Percentiles rank a stretch among this genome's conserved stretches.
Conservation (phyloP, 2,329 filamentous ascomycete genomes). For the Cadophora sp. region DNA sequence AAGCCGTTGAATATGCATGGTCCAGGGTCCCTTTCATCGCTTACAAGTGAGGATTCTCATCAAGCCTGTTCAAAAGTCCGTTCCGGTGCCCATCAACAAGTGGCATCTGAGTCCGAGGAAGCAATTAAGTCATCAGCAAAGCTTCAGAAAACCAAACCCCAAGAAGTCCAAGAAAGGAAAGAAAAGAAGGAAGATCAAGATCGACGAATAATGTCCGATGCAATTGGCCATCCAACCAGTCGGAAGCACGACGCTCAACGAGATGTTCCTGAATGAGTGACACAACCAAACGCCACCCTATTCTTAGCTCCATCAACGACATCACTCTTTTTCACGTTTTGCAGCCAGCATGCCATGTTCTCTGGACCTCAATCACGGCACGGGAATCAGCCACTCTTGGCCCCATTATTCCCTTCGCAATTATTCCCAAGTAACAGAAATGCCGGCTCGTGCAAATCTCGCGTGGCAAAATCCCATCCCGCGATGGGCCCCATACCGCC, state of each 20-base stretch:
- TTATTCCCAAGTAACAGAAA: background rate
- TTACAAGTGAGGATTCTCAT: background rate
- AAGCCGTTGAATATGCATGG: background rate
- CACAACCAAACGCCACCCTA: background rate
- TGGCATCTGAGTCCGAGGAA: background rate
- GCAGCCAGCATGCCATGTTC: background rate
- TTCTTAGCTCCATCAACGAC: background rate
- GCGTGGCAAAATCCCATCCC: conserved; percentile 15
- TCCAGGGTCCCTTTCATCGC: background rate
- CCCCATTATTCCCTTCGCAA: background rate
- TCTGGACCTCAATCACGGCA: background rate
- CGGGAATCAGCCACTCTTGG: background rate
- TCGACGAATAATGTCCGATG: conserved; percentile 4
- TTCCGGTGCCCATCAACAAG: background rate
- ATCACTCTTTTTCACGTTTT: background rate
- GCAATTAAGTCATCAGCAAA: background rate
- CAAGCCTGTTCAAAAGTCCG: background rate
- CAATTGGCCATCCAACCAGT: background rate
- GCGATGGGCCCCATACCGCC: background rate
- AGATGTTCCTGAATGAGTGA: background rate
- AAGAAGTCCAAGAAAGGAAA: background rate
- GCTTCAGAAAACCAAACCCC: background rate
- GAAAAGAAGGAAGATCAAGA: conserved; percentile 1
- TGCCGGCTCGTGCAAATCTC: conserved; percentile 1
- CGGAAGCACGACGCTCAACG: background rate